Evolutionary conservation across 192 early-diverging fungal species (phyloP).

Genomic region (Haplosporangium gracile): DNA sequence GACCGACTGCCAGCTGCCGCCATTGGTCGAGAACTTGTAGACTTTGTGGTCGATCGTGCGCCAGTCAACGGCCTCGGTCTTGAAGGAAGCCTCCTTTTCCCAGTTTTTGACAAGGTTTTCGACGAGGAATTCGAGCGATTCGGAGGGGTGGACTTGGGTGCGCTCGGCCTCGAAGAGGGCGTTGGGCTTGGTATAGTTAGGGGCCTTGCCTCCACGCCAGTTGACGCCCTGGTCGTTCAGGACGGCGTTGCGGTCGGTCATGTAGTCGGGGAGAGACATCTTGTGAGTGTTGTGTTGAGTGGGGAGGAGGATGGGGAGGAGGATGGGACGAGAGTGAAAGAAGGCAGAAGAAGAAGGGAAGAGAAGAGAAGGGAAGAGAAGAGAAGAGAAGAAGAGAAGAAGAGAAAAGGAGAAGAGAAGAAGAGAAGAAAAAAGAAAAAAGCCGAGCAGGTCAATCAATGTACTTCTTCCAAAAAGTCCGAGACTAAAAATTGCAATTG

Average conservation of each 20-base stretch:
- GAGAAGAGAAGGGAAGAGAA: not conserved
- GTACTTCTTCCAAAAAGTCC: not conserved
- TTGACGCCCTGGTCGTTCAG: conserved; percentile 54
- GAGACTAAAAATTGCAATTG: not conserved
- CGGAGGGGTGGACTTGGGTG: conserved; percentile 50
- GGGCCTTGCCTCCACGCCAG: conserved; percentile 59
- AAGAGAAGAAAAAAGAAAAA: not conserved
- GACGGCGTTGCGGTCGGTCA: conserved; percentile 62
- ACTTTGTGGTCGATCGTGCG: conserved; percentile 60
- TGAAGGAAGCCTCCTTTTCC: conserved; percentile 63
- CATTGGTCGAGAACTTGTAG: conserved; percentile 61
- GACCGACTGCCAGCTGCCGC: conserved; percentile 51
- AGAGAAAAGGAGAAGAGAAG: too few species aligned
- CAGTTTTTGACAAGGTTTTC: conserved; percentile 65
- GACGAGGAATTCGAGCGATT: conserved; percentile 56
- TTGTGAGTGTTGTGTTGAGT: not conserved
- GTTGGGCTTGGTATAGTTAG: conserved; percentile 61
- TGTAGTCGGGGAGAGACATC: conserved; percentile 59
- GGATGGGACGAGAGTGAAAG: not conserved
- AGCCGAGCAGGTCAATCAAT: not conserved
- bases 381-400: not conserved
- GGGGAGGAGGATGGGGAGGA: not conserved
- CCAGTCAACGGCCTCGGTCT: conserved; percentile 54
- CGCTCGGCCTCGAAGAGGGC: conserved; percentile 56
- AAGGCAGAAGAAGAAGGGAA: not conserved